These are phyloP conservation scores for Dunaliella primolecta DNA, from an alignment of 139 green algal genomes.

Conservation along the genomic window DNA sequence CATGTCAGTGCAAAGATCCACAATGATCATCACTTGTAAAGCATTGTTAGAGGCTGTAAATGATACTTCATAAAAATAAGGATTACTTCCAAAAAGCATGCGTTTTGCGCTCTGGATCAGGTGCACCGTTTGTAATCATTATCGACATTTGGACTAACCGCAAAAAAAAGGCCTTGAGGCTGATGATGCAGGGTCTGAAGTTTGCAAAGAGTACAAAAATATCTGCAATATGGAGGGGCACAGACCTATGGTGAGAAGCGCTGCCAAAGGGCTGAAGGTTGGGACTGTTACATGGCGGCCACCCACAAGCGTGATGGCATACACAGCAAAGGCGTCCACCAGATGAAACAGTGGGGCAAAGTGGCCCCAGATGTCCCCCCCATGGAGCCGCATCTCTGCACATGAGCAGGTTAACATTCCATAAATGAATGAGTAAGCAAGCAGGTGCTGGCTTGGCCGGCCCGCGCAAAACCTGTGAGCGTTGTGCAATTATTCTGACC, in stretches of 20 bases:
- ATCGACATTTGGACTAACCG: not conserved
- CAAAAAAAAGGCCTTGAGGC: too few species aligned
- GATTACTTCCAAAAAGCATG: too few species aligned
- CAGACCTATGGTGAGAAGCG: constrained; percentile 69
- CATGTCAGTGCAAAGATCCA: too few species aligned
- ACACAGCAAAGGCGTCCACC: constrained; percentile 90
- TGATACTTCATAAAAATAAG: too few species aligned
- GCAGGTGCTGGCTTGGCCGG: not conserved
- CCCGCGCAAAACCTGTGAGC: not conserved
- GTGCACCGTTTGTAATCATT: too few species aligned
- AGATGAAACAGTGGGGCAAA: constrained; percentile 93
- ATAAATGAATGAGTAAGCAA: not conserved
- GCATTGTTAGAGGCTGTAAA: too few species aligned
- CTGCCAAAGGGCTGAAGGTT: constrained; percentile 57
- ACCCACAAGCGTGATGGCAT: constrained; percentile 78
- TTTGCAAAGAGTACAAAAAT: constrained; percentile 1
- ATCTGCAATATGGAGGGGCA: not conserved
- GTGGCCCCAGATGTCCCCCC: constrained; percentile 79
- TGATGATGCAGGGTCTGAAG: too few species aligned
- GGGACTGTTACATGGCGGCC: constrained; percentile 75
- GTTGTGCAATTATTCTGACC: not conserved
- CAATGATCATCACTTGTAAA: too few species aligned
- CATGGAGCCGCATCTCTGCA: constrained; percentile 76
- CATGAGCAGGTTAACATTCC: not conserved
- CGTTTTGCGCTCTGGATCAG: too few species aligned